Percentiles rank a stretch among this genome's conserved stretches.
phyloP scores from a whole-genome alignment of 495 filamentous ascomycete species.

The Evansstolkia leycettana region DNA sequence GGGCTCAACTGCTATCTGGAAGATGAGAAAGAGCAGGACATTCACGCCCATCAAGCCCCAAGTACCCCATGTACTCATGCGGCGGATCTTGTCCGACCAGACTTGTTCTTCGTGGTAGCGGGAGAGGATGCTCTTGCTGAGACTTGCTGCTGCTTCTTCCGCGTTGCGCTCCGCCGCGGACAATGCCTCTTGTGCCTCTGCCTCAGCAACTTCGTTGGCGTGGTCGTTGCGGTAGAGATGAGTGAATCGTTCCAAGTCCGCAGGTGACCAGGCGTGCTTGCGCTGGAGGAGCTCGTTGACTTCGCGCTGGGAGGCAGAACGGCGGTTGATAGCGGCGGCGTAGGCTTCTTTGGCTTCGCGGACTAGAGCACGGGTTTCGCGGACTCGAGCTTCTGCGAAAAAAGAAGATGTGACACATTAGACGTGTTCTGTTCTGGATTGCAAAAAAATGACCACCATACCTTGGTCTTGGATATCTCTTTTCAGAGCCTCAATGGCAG shows the following conservation, averaged over 20 bases:
- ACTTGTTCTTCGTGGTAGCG: constrained; percentile 99
- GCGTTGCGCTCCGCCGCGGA: constrained; percentile 63
- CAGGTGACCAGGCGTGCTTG: constrained; percentile 80
- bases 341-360: constrained; percentile 62
- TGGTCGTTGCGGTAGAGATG: constrained; percentile 85
- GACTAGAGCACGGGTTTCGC: constrained; percentile 49
- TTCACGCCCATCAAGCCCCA: constrained; percentile 98
- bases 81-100: constrained; percentile 92
- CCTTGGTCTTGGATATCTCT: constrained; percentile 56
- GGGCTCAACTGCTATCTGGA: constrained; percentile 90
- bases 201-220: constrained; percentile 79
- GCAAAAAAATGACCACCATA: constrained; percentile 13
- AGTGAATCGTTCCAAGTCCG: constrained; percentile 91
- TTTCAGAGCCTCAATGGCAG: constrained; percentile 80
- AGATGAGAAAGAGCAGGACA: constrained; percentile 73
- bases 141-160: constrained; percentile 57
- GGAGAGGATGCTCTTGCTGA: constrained; percentile 69
- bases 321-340: constrained; percentile 61
- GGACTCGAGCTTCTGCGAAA: constrained; percentile 48
- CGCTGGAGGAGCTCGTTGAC: constrained; percentile 87
- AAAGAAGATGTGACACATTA: no score
- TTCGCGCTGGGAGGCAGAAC: constrained; percentile 84
- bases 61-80: constrained; percentile 95
- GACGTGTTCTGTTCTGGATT: constrained; percentile 3
- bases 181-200: constrained; percentile 56